A percentile compares a stretch with the other conserved stretches of the same genome.
These are phyloP conservation scores for Senna siamea DNA, from an alignment of 306 rosid species.

Conservation along the genomic window DNA sequence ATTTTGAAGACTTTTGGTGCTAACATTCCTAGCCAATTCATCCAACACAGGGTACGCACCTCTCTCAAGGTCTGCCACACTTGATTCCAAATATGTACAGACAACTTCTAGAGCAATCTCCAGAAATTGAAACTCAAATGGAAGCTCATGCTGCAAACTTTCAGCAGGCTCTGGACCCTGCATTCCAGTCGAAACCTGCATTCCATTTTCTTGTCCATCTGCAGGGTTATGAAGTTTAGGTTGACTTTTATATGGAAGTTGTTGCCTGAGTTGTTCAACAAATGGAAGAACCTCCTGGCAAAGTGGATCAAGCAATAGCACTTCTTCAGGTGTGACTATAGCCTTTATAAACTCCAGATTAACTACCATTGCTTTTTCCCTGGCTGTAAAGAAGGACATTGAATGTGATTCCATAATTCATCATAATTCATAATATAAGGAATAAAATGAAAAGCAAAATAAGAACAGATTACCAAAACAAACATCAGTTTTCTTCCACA, in stretches of 20 bases:
- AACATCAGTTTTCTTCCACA: neutral
- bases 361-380: constrained; percentile 84
- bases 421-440: neutral
- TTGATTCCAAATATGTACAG: constrained; percentile 73
- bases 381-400: constrained; percentile 37
- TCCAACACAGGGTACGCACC: constrained; percentile 85
- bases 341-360: constrained; percentile 66
- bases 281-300: constrained; percentile 66
- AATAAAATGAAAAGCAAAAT: neutral
- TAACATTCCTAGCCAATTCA: constrained; percentile 88
- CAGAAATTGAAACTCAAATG: constrained; percentile 92
- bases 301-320: constrained; percentile 64
- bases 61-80: constrained; percentile 84
- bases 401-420: constrained; percentile 9
- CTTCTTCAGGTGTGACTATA: constrained; percentile 74
- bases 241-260: constrained; percentile 56
- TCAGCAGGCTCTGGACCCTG: constrained; percentile 56
- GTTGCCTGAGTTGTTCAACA: constrained; percentile 67
- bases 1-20: constrained; percentile 93
- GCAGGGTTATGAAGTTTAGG: constrained; percentile 46
- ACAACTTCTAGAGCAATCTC: constrained; percentile 93
- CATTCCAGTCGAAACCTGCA: constrained; percentile 37
- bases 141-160: constrained; percentile 77
- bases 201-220: constrained; percentile 48
- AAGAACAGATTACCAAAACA: neutral